Percentiles rank a stretch among this genome's conserved stretches.
Conservation (phyloP, 192 early-diverging fungal genomes). For the Kappamyces sp. region DNA sequence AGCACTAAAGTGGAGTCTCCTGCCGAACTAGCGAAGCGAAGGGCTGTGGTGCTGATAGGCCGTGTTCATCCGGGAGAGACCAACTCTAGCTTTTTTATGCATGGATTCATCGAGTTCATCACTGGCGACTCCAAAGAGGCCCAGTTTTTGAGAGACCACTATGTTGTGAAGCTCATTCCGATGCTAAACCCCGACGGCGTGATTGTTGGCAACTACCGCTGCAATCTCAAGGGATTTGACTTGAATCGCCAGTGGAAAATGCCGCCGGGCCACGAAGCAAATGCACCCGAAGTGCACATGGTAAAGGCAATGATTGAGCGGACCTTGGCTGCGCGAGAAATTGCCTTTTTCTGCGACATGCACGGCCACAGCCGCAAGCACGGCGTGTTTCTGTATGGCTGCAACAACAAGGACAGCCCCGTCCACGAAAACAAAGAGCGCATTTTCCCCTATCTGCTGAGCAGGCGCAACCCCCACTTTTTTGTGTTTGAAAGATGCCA, state of each 20-base stretch:
- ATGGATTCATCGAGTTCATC: slow-evolving; percentile 31
- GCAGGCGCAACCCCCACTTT: slow-evolving; percentile 13
- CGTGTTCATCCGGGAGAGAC: slow-evolving; percentile 41
- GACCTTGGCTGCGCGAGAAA: slow-evolving; percentile 12
- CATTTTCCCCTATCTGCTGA: slow-evolving; percentile 32
- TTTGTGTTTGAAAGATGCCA: slow-evolving; percentile 33
- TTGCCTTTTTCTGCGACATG: slow-evolving; percentile 38
- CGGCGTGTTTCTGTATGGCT: slow-evolving; percentile 42
- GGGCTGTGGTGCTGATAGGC: slow-evolving; percentile 29
- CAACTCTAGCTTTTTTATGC: slow-evolving; percentile 35
- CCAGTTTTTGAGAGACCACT: slow-evolving; percentile 22
- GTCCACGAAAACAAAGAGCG: slow-evolving; percentile 20
- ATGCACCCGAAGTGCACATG: slow-evolving; percentile 25
- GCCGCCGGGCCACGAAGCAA: not conserved
- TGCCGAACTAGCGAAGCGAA: slow-evolving; percentile 17
- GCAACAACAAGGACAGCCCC: slow-evolving; percentile 27
- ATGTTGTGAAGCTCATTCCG: slow-evolving; percentile 38
- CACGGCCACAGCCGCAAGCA: slow-evolving; percentile 43
- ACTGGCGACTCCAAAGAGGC: slow-evolving; percentile 19
- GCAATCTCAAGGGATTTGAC: slow-evolving; percentile 39
- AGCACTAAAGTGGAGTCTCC: slow-evolving; percentile 22
- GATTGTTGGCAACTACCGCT: slow-evolving; percentile 39
- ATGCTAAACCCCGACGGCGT: slow-evolving; percentile 45
- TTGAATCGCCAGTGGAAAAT: slow-evolving; percentile 36
- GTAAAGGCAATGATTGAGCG: slow-evolving; percentile 21